Evolutionary conservation across 129 eudicot genomes (phyloP).

Genomic region (Artemisia argyi): DNA sequence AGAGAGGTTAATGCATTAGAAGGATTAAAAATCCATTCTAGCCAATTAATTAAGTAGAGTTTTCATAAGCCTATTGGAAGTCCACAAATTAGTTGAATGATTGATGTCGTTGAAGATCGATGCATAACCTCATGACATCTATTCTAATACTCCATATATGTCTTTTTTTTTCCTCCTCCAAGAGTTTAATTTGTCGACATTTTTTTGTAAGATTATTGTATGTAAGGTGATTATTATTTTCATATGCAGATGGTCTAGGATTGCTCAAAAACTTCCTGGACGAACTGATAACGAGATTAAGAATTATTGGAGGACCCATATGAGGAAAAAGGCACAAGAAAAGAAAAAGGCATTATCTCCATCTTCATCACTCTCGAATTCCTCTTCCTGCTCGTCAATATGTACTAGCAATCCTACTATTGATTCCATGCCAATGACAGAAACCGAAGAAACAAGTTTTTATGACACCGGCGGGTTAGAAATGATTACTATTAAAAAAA

Average conservation of each 20-base stretch:
- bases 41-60: no score
- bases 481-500: slow-evolving; percentile 9
- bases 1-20: no score
- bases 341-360: slow-evolving; percentile 43
- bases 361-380: slow-evolving; percentile 39
- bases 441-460: slow-evolving; percentile 35
- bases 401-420: slow-evolving; percentile 32
- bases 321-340: slow-evolving; percentile 82
- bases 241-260: slow-evolving; percentile 84
- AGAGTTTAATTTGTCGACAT: not conserved
- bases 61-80: no score
- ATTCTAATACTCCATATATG: no score
- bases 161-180: not conserved
- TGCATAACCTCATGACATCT: no score
- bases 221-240: not conserved
- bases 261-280: slow-evolving; percentile 87
- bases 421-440: slow-evolving; percentile 29
- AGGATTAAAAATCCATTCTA: no score
- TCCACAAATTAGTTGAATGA: no score
- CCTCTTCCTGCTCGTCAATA: slow-evolving; percentile 39
- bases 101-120: no score
- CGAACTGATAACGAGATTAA: slow-evolving; percentile 93
- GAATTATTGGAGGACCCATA: slow-evolving; percentile 93
- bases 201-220: not conserved
- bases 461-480: slow-evolving; percentile 53